Percentiles rank a stretch among this genome's conserved stretches.
These are phyloP conservation scores for Rusavskia elegans DNA, from an alignment of 495 filamentous ascomycete species.

Conservation along the genomic window DNA sequence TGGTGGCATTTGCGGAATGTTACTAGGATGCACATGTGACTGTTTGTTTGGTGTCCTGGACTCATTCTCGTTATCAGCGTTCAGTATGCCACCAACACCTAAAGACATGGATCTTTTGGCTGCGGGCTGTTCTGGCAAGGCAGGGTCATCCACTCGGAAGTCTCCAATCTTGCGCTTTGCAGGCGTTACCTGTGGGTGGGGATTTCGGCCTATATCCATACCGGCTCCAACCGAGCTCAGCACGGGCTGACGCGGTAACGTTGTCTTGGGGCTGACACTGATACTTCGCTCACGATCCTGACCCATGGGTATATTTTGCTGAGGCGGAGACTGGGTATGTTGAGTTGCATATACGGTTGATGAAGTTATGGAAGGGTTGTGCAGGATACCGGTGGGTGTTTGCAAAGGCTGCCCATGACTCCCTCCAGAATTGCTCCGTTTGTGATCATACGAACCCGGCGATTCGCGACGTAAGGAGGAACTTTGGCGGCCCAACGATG, in stretches of 20 bases:
- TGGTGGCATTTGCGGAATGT: background rate
- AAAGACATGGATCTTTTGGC: constrained; percentile 4
- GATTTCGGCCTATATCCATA: background rate
- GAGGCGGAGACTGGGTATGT: background rate
- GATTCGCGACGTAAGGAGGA: constrained; percentile 8
- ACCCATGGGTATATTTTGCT: background rate
- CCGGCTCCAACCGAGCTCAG: background rate
- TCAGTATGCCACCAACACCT: constrained; percentile 4
- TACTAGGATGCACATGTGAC: background rate
- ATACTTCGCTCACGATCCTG: constrained; percentile 25
- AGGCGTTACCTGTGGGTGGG: background rate
- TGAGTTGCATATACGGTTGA: background rate
- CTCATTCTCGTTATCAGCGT: background rate
- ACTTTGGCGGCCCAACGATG: constrained; percentile 14
- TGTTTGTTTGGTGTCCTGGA: background rate
- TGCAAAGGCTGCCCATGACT: constrained; percentile 13
- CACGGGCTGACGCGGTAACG: constrained; percentile 10
- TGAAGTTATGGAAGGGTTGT: background rate
- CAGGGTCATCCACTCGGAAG: constrained; percentile 8
- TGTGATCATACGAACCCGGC: constrained; percentile 15
- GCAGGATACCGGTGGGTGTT: background rate
- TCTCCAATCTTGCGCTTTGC: constrained; percentile 7
- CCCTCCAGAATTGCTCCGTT: constrained; percentile 22
- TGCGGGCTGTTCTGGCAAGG: constrained; percentile 12
- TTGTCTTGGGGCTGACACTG: constrained; percentile 30